Percentiles rank a stretch among this genome's conserved stretches.
These are phyloP conservation scores for Stereocaulon alpinum DNA, from an alignment of 495 filamentous ascomycete genomes.

Conservation along the genomic window DNA sequence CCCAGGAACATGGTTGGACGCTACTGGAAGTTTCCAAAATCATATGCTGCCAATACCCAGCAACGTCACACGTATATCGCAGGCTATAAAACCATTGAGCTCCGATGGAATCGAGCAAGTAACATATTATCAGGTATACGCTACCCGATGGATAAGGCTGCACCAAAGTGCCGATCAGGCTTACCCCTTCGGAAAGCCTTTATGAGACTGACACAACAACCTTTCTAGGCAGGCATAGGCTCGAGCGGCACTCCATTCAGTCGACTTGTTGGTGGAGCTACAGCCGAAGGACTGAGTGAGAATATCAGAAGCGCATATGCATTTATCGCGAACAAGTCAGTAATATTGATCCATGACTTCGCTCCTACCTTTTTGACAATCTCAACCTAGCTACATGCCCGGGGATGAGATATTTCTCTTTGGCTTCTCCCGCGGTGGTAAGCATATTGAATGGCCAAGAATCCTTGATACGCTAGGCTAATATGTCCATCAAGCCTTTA, in stretches of 20 bases:
- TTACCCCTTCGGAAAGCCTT: neutral
- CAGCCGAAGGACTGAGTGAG: conserved; percentile 21
- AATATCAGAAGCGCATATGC: conserved; percentile 40
- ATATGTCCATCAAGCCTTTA: conserved; percentile 29
- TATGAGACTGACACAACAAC: conserved; percentile 22
- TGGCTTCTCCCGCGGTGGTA: conserved; percentile 46
- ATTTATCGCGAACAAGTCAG: conserved; percentile 38
- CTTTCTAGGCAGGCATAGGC: conserved; percentile 45
- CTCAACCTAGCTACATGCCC: conserved; percentile 25
- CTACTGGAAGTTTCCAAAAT: conserved; percentile 15
- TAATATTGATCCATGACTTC: neutral
- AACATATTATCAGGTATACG: conserved; percentile 37
- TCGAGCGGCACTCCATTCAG: conserved; percentile 25
- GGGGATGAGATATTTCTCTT: conserved; percentile 51
- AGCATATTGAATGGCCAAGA: neutral
- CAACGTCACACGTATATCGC: conserved; percentile 36
- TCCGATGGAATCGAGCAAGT: conserved; percentile 34
- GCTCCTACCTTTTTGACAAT: neutral
- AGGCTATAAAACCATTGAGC: conserved; percentile 30
- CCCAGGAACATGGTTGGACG: conserved; percentile 22
- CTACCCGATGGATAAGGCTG: neutral
- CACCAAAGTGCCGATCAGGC: neutral
- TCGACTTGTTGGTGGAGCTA: conserved; percentile 19
- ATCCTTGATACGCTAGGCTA: neutral
- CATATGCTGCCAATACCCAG: conserved; percentile 29